Conservation (phyloP, 345 rosid genomes). For the Citrus mangshanensis region DNA sequence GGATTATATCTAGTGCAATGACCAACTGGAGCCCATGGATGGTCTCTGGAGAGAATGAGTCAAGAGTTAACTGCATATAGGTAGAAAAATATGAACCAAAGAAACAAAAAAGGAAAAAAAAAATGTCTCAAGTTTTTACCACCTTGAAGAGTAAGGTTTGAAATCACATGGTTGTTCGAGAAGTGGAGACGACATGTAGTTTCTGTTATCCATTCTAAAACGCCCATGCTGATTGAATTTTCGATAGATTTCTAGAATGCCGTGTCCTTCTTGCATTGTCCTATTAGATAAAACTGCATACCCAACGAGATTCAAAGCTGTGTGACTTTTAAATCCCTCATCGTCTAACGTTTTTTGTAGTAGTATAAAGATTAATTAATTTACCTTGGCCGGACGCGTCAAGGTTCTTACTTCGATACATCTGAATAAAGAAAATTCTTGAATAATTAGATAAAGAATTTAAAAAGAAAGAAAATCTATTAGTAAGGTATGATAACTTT, state of each 20-base stretch:
- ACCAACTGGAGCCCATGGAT: conserved; percentile 4
- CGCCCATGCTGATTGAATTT: conserved; percentile 11
- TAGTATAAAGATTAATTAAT: not conserved
- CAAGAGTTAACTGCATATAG: not conserved
- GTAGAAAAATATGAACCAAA: no score
- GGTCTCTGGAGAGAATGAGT: not conserved
- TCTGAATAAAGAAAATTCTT: conserved; percentile 33
- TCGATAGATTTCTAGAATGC: conserved; percentile 9
- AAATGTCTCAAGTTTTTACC: no score
- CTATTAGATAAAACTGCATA: conserved; percentile 17
- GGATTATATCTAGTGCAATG: not conserved
- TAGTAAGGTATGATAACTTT: no score
- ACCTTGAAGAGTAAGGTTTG: conserved; percentile 29
- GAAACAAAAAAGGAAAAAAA: no score
- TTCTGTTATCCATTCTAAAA: conserved; percentile 18
- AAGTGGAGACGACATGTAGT: conserved; percentile 12
- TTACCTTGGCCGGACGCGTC: conserved; percentile 68
- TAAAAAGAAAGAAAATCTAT: no score
- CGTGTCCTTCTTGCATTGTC: conserved; percentile 24
- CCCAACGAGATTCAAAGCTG: not conserved
- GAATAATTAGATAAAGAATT: no score
- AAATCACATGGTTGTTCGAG: conserved; percentile 9
- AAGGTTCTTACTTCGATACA: conserved; percentile 85
- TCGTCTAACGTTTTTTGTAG: no score
- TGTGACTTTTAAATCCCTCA: not conserved